Conservation (phyloP, 352 stramenopile species). For the Pythium brassicae region DNA sequence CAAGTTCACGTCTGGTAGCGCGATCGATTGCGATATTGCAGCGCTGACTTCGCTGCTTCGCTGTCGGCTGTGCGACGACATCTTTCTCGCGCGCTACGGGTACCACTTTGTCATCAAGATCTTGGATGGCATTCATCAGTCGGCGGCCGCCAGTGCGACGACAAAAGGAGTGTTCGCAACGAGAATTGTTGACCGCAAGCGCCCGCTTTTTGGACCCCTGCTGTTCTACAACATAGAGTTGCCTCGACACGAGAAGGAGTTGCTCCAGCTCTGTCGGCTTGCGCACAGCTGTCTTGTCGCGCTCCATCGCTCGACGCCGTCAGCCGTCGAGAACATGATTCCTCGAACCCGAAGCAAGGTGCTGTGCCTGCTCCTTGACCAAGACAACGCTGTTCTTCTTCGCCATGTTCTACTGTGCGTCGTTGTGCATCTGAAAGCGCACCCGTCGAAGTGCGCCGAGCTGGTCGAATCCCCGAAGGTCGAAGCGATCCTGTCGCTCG, state of each 20-base stretch:
- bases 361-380: constrained; percentile 3
- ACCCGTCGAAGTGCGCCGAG: constrained; percentile 11
- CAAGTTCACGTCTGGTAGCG: constrained; percentile 6
- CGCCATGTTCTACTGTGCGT: constrained; percentile 10
- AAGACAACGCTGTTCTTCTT: constrained; percentile 7
- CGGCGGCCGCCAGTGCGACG: not conserved
- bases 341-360: constrained; percentile 10
- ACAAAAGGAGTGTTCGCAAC: not conserved
- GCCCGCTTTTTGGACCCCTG: constrained; percentile 1
- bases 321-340: constrained; percentile 9
- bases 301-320: constrained; percentile 5
- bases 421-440: constrained; percentile 12
- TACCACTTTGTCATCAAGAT: constrained; percentile 14
- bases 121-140: constrained; percentile 5
- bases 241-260: constrained; percentile 4
- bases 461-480: constrained; percentile 3
- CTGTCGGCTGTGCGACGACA: constrained; percentile 4
- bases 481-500: constrained; percentile 2
- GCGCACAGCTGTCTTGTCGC: constrained; percentile 10
- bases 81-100: constrained; percentile 9
- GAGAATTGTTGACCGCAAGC: not conserved
- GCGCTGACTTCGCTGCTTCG: constrained; percentile 10
- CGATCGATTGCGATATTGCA: constrained; percentile 11
- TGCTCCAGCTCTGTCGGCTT: constrained; percentile 16
- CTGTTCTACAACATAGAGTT: constrained; percentile 5